Evolutionary conservation across 139 green algal genomes (phyloP), one percentile per base, ranked within the genome.

Genomic region (Chlamydomonas sphaeroides): DNA sequence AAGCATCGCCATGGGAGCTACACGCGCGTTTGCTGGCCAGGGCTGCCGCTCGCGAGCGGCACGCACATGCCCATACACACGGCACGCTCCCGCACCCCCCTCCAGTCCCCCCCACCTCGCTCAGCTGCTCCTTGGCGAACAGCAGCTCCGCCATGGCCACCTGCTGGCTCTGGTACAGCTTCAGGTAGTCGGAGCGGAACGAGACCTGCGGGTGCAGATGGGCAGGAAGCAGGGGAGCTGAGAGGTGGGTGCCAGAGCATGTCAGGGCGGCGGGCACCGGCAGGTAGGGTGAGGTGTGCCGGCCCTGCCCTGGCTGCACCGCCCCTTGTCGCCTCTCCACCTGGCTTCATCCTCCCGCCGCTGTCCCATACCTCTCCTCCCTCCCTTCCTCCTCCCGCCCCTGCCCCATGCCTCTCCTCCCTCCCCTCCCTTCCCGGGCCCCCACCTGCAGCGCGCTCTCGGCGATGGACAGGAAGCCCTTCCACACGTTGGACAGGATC

Each of bases 401-500:
- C 45, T 51, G 45, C 45, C 45, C 45, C 45, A 51, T 21, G 20
- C 15, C 15, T 8, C 21, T n/a, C 18, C 4, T n/a, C n/a, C n/a
- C n/a, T n/a, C n/a, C n/a, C n/a, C n/a, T n/a, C n/a, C n/a, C n/a
- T n/a, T 30, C 32, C 62, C 4, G 10, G 6, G 18, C 14, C 1
- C 69, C 23, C 33, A 89, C 85, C 89, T 93, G 85, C 38, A 93
- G 61, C 6, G 84, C 83, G n/a, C 77, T 76, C 81, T 93, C 90
- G n/a, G 88, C 67, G 25, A 93, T 86, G 30, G 36, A 49, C 14
- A 91, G 71, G 66, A 89, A 93, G 1, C 77, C 85, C 23, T 70
- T 68, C 90, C 90, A 92, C 42, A 91, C 80, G 49, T 88, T 85
- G 66, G 65, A 80, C 77, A 93, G 84, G 68, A 93, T 86, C 83